A percentile compares a stretch with the other conserved stretches of the same genome.
phyloP scores from a whole-genome alignment of 2,329 filamentous ascomycete genomes.

The Chaetoscypha palmicola region DNA sequence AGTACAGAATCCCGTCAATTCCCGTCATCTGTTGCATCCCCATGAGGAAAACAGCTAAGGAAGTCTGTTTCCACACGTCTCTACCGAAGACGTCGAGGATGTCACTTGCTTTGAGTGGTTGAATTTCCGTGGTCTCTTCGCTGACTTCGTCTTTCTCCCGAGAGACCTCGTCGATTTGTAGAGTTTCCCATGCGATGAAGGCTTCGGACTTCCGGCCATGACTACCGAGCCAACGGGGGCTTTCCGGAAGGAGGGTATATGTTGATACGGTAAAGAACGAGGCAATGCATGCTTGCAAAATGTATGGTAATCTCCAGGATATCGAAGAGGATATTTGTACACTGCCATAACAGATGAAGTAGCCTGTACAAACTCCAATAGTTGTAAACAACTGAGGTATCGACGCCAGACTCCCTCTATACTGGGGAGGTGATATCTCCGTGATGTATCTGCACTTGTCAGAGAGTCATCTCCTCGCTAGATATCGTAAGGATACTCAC shows the following conservation, averaged over 20 bases:
- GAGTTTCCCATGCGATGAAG: conserved; percentile 30
- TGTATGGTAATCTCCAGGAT: conserved; percentile 51
- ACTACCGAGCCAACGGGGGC: conserved; percentile 49
- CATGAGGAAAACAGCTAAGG: conserved; percentile 49
- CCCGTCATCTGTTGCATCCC: conserved; percentile 54
- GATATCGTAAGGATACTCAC: conserved; percentile 23
- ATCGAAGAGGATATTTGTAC: conserved; percentile 39
- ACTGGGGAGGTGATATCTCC: conserved; percentile 49
- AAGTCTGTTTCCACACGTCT: conserved; percentile 40
- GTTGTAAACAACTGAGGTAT: conserved; percentile 47
- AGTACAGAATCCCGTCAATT: conserved; percentile 57
- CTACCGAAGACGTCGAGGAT: conserved; percentile 31
- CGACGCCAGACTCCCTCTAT: conserved; percentile 44
- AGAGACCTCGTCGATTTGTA: conserved; percentile 22
- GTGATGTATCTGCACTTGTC: conserved; percentile 41
- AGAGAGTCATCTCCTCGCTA: neutral
- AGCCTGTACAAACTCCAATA: conserved; percentile 45
- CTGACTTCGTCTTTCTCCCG: conserved; percentile 23
- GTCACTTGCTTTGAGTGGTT: conserved; percentile 12
- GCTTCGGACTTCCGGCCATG: conserved; percentile 43
- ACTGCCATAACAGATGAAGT: conserved; percentile 54
- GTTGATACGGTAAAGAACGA: conserved; percentile 33
- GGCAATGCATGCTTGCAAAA: conserved; percentile 39
- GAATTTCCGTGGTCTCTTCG: neutral
- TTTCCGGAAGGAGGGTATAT: conserved; percentile 44